Base-by-base conservation (phyloP, 2,329 filamentous ascomycete genomes). In the Calonectria fujianensis region DNA sequence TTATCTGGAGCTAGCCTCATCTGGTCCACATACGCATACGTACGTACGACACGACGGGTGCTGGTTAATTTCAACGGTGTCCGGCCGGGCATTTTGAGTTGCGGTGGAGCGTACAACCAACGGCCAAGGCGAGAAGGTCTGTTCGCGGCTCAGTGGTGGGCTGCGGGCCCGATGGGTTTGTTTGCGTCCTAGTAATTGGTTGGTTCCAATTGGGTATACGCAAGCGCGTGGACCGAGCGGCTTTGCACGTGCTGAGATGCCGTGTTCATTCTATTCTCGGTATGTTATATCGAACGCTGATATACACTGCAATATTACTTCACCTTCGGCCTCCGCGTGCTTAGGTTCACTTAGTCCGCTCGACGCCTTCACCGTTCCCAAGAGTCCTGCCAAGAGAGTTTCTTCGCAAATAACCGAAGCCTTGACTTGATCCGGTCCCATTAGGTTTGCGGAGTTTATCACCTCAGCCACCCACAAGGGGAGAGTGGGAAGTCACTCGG, bases 1-100 rank as follows among this genome's bases (percentile, higher is more conserved):
- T 35, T 61, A 27, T 37, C 57, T 39, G 13, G 35, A 61, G 57
- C 57, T 61, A 61, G 13, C 35, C 57, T 18, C 20, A 41, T 63
- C 9, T 41, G 24, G 16, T 4, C 37, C 5, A 1, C 4, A 13
- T 29, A 29, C 27, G n/a, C 24, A 48, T n/a, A 24, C 45, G 45
- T 13, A 48, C 8, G 45, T n/a, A n/a, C 18, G n/a, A 24, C 45
- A 24, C 3, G 20, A 11, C 20, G 10, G 10, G 18, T 41, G 37
- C 5, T 14, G 29, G 35, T 41, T 63, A 27, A 29, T 18, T 41
- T 27, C 24, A 27, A 18, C 57, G 10, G n/a, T 35, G 37, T 20
- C 24, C n/a, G 4, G 45, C 24, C 57, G 24, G 37, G 37, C 57
- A 63, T 63, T 63, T 63, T 35, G 14, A 39, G 35, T 27, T 39